Conservation (phyloP, 176 grass and related monocot species). For the Ensete ventricosum region DNA sequence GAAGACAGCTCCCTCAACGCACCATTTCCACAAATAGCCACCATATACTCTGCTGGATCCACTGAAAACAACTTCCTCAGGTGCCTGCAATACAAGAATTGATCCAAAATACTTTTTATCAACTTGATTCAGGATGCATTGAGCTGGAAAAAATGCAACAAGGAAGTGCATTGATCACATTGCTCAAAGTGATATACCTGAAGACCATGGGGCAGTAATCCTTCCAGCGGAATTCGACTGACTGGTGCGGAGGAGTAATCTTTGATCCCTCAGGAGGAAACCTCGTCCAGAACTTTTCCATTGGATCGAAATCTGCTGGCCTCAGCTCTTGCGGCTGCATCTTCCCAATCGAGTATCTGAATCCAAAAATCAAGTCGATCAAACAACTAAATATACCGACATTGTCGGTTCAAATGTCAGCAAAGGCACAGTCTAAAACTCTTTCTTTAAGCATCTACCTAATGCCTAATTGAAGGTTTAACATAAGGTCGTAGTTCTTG, state of each 20-base stretch:
- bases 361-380: not conserved
- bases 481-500: slow-evolving; percentile 93
- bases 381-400: slow-evolving; percentile 17
- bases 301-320: slow-evolving; percentile 51
- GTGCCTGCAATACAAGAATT: slow-evolving; percentile 34
- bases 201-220: slow-evolving; percentile 76
- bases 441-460: slow-evolving; percentile 23
- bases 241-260: slow-evolving; percentile 66
- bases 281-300: slow-evolving; percentile 68
- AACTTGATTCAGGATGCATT: no score
- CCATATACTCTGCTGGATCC: slow-evolving; percentile 79
- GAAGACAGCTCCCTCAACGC: slow-evolving; percentile 55
- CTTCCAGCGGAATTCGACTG: slow-evolving; percentile 68
- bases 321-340: slow-evolving; percentile 35
- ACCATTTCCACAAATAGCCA: slow-evolving; percentile 71
- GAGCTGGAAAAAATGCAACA: no score
- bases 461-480: slow-evolving; percentile 89
- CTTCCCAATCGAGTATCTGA: slow-evolving; percentile 68
- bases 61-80: slow-evolving; percentile 64
- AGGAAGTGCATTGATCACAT: not conserved
- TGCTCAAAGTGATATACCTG: slow-evolving; percentile 23
- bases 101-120: no score
- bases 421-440: not conserved
- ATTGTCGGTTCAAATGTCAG: not conserved
- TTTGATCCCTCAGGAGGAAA: slow-evolving; percentile 79